Conservation (phyloP, 345 rosid species). For the Conringia planisiliqua region DNA sequence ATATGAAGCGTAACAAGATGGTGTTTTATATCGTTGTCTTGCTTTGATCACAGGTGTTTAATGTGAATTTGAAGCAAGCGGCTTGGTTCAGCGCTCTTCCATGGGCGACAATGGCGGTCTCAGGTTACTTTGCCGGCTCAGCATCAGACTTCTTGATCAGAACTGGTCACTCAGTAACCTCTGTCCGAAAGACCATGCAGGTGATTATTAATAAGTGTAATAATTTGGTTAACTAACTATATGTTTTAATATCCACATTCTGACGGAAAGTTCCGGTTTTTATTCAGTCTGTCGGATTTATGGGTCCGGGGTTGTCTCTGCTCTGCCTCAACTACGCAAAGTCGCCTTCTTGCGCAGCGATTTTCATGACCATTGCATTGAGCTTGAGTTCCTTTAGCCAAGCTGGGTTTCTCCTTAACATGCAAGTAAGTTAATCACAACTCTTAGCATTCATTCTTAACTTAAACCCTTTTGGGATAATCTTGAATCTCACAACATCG, state of each 20-base stretch:
- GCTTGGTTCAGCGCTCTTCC: slow-evolving; percentile 99
- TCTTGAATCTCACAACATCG: slow-evolving; percentile 9
- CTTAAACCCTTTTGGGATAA: not conserved
- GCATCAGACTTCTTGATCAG: slow-evolving; percentile 63
- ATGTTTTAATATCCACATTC: not conserved
- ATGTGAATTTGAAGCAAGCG: slow-evolving; percentile 88
- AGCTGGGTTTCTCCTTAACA: slow-evolving; percentile 95
- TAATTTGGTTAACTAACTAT: not conserved
- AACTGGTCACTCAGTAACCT: slow-evolving; percentile 70
- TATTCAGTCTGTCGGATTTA: slow-evolving; percentile 75
- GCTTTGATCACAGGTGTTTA: slow-evolving; percentile 51
- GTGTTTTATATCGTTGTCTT: not conserved
- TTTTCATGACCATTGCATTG: slow-evolving; percentile 62
- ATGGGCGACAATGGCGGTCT: slow-evolving; percentile 91
- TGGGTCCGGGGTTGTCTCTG: slow-evolving; percentile 80
- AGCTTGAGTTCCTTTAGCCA: slow-evolving; percentile 97
- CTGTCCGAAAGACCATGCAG: slow-evolving; percentile 92
- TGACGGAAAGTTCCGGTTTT: not conserved
- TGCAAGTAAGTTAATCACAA: slow-evolving; percentile 58
- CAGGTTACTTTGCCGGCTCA: slow-evolving; percentile 79
- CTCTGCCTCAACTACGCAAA: slow-evolving; percentile 75
- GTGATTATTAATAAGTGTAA: slow-evolving; percentile 26
- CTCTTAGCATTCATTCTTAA: not conserved
- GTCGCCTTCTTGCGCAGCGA: slow-evolving; percentile 63
- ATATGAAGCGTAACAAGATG: not conserved